phyloP scores from a whole-genome alignment of 306 rosid species.

The Vicia villosa region DNA sequence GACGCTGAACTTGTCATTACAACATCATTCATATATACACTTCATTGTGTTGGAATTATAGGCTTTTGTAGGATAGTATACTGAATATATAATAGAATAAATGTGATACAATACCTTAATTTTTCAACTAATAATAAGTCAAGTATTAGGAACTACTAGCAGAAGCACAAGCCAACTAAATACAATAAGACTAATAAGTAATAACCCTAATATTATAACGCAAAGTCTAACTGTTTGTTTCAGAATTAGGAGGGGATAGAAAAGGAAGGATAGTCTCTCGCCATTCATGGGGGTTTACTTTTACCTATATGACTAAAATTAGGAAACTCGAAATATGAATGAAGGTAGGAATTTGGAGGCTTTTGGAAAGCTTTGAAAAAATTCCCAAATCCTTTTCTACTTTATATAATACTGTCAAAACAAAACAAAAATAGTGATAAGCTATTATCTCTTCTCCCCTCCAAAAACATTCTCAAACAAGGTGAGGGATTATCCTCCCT shows the following conservation, averaged over 20 bases:
- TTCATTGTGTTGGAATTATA: background rate
- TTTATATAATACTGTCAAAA: background rate
- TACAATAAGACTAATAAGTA: constrained; percentile 2
- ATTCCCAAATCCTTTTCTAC: background rate
- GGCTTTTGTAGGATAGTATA: constrained; percentile 14
- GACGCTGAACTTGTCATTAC: constrained; percentile 18
- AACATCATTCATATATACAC: background rate
- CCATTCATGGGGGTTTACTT: constrained; percentile 3
- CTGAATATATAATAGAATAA: background rate
- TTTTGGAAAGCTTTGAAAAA: constrained; percentile 3
- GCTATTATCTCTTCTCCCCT: background rate
- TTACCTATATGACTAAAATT: background rate
- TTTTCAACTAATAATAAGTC: constrained; percentile 10
- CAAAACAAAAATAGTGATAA: background rate
- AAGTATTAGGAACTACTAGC: constrained; percentile 7
- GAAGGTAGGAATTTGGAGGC: background rate
- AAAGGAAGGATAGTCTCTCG: constrained; percentile 4
- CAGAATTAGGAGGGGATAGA: background rate
- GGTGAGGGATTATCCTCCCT: constrained; percentile 2
- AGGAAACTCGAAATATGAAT: background rate
- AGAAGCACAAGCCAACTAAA: background rate
- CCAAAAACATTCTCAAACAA: background rate
- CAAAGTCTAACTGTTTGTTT: background rate
- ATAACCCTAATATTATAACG: constrained; percentile 17
- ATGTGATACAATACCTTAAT: constrained; percentile 4